Evolutionary conservation across 2,329 filamentous ascomycete genomes (phyloP), one percentile per base, ranked within the genome.

Genomic region (Rosellinia necatrix): DNA sequence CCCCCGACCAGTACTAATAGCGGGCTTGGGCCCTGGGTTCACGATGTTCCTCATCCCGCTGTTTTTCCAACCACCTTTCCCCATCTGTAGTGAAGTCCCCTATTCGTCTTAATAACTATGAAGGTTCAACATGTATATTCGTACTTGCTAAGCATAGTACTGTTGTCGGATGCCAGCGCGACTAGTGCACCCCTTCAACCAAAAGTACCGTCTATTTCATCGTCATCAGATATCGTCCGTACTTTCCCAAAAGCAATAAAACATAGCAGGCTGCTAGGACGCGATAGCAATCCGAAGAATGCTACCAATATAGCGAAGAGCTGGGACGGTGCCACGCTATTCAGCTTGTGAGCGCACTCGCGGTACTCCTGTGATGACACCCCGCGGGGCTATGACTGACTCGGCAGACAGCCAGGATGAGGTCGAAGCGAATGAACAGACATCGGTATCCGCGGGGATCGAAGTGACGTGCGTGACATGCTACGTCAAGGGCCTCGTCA

Each of bases 401-500:
- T 49, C 63, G 41, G 53, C 32, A 8, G 12, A 37, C 13, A 50
- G 64, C 22, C 38, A 37, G 19, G 8, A 34, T 19, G 6, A 25
- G 15, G 43, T 35, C 9, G 34, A 61, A 10, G 58, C 66, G 1
- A 55, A 53, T 2, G 68, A 66, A 6, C 49, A 64, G 9, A 53
- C 65, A 3, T 59, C 54, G 3, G 27, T 63, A 10, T 55, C 62
- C 5, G 60, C 41, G 5, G 65, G 67, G 3, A 62, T 80, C n/a
- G 70, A 78, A 44, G 73, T 81, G 29, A 70, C 71, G 9, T 82
- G 80, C 64, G 72, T 69, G 3, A 77, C 69, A 4, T 83, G 81
- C 62, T 83, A 83, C 63, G 66, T 82, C 51, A 78, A 78, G 53
- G 80, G 78, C 38, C 66, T 62, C 4, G 78, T 76, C 9, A 75